phyloP scores from a whole-genome alignment of 1,139 yeast species.

The Debaryomycetaceae sp. region DNA sequence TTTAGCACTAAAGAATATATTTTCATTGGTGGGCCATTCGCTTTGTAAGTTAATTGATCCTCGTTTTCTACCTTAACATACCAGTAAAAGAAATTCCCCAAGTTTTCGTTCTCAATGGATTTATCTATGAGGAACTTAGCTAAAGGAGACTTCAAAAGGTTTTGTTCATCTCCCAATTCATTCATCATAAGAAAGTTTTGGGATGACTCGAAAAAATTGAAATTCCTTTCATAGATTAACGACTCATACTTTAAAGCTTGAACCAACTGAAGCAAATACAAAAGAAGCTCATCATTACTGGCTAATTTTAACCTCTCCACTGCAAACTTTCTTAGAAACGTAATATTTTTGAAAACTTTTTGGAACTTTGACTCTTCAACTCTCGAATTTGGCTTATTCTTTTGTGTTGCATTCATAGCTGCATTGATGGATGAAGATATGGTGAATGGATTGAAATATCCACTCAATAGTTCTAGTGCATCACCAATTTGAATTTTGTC shows the following conservation, averaged over 20 bases:
- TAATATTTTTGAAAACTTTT: slow-evolving; percentile 32
- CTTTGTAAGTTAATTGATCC: slow-evolving; percentile 45
- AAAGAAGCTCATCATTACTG: slow-evolving; percentile 70
- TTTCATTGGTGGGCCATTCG: slow-evolving; percentile 9
- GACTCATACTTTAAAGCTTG: slow-evolving; percentile 84
- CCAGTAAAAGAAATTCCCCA: slow-evolving; percentile 91
- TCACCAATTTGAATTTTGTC: slow-evolving; percentile 88
- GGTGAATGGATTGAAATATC: slow-evolving; percentile 51
- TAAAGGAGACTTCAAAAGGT: slow-evolving; percentile 50
- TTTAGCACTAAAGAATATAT: slow-evolving; percentile 38
- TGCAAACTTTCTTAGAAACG: slow-evolving; percentile 72
- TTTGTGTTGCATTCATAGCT: slow-evolving; percentile 4
- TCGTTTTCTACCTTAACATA: slow-evolving; percentile 83
- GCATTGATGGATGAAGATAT: slow-evolving; percentile 19
- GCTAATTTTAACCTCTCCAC: slow-evolving; percentile 80
- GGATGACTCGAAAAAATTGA: slow-evolving; percentile 5
- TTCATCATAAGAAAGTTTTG: slow-evolving; percentile 21
- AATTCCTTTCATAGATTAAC: slow-evolving; percentile 18
- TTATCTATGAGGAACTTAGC: slow-evolving; percentile 77
- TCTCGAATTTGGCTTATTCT: slow-evolving; percentile 11
- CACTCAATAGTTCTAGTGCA: slow-evolving; percentile 84
- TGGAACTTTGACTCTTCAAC: slow-evolving; percentile 30
- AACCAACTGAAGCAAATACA: slow-evolving; percentile 84
- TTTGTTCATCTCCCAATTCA: slow-evolving; percentile 17
- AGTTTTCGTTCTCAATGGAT: slow-evolving; percentile 58